Evolutionary conservation across 495 filamentous ascomycete species (phyloP), one percentile per base, ranked within the genome.

Genomic region (Viridothelium virens): DNA sequence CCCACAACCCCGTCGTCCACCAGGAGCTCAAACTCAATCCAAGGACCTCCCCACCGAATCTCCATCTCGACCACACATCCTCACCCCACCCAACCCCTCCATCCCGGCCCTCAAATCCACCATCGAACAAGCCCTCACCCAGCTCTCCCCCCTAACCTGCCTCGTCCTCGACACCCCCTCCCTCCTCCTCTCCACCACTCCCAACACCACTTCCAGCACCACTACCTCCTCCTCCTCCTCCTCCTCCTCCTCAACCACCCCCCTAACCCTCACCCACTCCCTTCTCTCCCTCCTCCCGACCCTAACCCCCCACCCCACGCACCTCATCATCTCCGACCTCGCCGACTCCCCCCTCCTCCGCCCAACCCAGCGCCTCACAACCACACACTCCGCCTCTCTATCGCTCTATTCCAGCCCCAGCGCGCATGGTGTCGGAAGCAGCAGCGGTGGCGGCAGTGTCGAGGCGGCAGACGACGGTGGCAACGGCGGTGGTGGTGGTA

Each of bases 291-390:
- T 53, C 16, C 69, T 53, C 47, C 38, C 56, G 38, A n/a, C 65
- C 63, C 47, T 64, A 66, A 25, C 14, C 69, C 38, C 68, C 68
- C 16, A 86, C 66, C 78, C 88, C 36, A 84, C 81, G 3, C 47
- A 53, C 47, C 9, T 25, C 47, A 77, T 95, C 33, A 56, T 93
- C 53, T 85, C 88, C 2, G 64, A 89, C 16, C 81, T 84, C 65
- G 86, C 88, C 41, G 74, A 75, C 63, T 37, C 50, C 3, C 65
- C 71, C n/a, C 77, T 96, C 50, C 78, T 93, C 53, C 80, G 84
- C 5, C 65, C 50, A 6, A 56, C 64, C 3, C 16, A 25, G 6
- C 47, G 3, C 16, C 47, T 53, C 47, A 3, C 47, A n/a, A n/a
- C n/a, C n/a, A n/a, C n/a, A n/a, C n/a, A n/a, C n/a, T n/a, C n/a